Evolutionary conservation across 2,329 filamentous ascomycete species (phyloP).

Genomic region (Cytospora chrysosperma): DNA sequence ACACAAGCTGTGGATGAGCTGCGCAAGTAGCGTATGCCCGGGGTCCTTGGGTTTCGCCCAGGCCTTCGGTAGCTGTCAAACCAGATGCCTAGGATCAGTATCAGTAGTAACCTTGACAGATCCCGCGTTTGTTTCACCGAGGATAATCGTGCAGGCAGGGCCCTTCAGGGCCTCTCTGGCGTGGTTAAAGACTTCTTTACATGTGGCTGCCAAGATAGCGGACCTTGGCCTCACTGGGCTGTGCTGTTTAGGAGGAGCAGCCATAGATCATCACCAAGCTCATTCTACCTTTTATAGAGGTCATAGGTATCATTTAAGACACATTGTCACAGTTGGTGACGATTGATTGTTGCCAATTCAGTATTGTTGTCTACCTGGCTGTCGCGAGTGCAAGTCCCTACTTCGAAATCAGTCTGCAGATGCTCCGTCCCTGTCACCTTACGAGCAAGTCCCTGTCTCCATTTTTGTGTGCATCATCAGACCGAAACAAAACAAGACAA

Average conservation of each 20-base stretch:
- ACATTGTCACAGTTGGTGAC: neutral
- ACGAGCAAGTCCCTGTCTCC: neutral
- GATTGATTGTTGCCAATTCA: neutral
- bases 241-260: neutral
- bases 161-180: neutral
- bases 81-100: too few relatives aligned
- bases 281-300: neutral
- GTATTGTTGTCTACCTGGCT: neutral
- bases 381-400: neutral
- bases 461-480: neutral
- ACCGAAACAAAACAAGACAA: neutral
- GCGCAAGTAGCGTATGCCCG: neutral
- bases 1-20: constrained; percentile 26
- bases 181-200: neutral
- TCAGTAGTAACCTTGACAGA: neutral
- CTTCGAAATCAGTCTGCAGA: neutral
- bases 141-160: neutral
- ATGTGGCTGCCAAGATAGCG: neutral
- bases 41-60: neutral
- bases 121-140: neutral
- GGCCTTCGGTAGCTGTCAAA: neutral
- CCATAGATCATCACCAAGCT: neutral
- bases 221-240: too few relatives aligned
- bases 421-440: neutral
- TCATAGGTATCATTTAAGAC: neutral